Evolutionary conservation across 2,329 filamentous ascomycete genomes (phyloP), one percentile per base, ranked within the genome.

Genomic region (Stachybotrys chartarum): DNA sequence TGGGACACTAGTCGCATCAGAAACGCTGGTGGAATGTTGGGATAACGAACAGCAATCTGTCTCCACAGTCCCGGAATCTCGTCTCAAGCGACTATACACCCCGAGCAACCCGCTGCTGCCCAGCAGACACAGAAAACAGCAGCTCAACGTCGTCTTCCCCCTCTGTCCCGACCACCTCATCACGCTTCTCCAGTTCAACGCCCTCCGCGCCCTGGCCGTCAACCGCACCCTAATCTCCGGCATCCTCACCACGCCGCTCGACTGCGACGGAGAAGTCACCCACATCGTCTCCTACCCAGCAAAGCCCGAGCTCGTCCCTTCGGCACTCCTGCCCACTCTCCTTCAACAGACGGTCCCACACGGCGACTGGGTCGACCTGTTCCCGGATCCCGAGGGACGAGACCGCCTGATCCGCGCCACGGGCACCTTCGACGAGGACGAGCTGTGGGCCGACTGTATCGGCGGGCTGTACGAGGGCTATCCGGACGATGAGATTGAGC

Each of bases 401-500:
- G 73, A 77, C 60, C 60, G 61, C 56, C 58, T 75, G 48, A 73
- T 76, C 56, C 66, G 50, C 7, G 68, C 67, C 42, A 54, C 59
- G 5, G 68, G 68, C 51, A 67, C 61, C 16, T 76, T 73, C 42
- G 72, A 77, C 55, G 72, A 75, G 39, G 72, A 75, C 54, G 74
- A 72, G 12, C 63, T 77, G 12, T 76, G 73, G 70, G 62, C 66
- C 11, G 75, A 77, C 62, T 67, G 65, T 44, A 66, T 74, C 54
- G 74, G 74, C 3, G 73, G 72, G 1, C 58, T 77, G 18, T 77
- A 66, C 58, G 72, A 77, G 58, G 73, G 74, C 7, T 75, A 73
- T 56, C 72, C 72, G 1, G 71, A 73, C 52, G 66, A 72, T 42
- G 73, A 76, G 60, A 57, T 76, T 44, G 66, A 70, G 61, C 63